Evolutionary conservation across 2,329 filamentous ascomycete genomes (phyloP), one percentile per base, ranked within the genome.

Genomic region (Lasiodiplodia sp.): DNA sequence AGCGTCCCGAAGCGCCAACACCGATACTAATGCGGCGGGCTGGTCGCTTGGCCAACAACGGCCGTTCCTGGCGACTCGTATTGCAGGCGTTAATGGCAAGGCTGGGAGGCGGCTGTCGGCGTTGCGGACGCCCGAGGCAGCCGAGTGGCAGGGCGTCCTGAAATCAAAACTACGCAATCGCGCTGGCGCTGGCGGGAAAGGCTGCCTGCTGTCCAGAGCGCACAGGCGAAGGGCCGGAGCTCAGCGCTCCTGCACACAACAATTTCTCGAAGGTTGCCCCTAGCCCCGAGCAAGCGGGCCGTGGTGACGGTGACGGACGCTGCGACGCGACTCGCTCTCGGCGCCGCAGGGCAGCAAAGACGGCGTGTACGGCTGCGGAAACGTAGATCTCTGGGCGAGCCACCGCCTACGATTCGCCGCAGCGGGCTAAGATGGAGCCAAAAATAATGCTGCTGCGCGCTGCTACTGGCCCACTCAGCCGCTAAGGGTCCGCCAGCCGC

Each of bases 111-210:
- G 38, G 37, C 16, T 10, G 57, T 38, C 57, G 57, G 38, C 16
- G 11, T 34, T 18, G 53, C 53, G 31, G 25, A 37, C 21, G 38
- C 34, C 58, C 40, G 58, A 40, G 25, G 21, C 28, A n/a, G 44
- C 60, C 60, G 60, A 52, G 47, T 37, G 10, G 60, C 44, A 38
- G 51, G 63, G 49, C 38, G 34, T 44, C 63, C 52, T 55, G 63
- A 66, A 66, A 66, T 66, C 52, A 56, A 31, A 66, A 66, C 63
- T 66, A 66, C 63, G 63, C 63, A 66, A 56, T 66, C 63, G 52
- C 52, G 34, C 52, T 56, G 47, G 62, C 62, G 34, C 14, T 53
- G 31, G 60, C 31, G 47, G 63, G 60, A 64, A 37, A 25, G 60
- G 60, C 10, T 51, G 44, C 60, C 47, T 18, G 28, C 28, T 64